Evolutionary conservation across 1,284 basidiomycete genomes (phyloP).

Genomic region (Tremellales sp.): DNA sequence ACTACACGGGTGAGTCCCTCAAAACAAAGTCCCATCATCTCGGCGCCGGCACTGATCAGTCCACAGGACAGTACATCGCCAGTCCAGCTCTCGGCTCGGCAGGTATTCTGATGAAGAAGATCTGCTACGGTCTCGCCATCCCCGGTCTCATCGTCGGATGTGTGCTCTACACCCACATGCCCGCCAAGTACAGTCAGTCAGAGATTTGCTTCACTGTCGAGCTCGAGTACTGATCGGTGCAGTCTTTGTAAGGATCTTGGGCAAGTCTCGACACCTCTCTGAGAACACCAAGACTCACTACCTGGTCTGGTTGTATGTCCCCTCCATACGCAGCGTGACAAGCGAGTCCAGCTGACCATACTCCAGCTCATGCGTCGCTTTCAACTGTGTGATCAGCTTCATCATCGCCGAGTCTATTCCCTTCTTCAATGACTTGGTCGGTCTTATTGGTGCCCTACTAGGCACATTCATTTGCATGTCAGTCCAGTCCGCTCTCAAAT

Average conservation of each 20-base stretch:
- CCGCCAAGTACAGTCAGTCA: slow-evolving; percentile 29
- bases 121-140: slow-evolving; percentile 46
- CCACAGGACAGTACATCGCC: slow-evolving; percentile 14
- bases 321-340: slow-evolving; percentile 52
- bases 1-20: slow-evolving; percentile 39
- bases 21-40: slow-evolving; percentile 19
- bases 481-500: slow-evolving; percentile 1
- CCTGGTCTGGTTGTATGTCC: slow-evolving; percentile 54
- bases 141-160: slow-evolving; percentile 33
- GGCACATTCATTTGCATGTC: slow-evolving; percentile 22
- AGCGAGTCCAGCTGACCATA: background rate
- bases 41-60: too few relatives aligned
- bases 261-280: slow-evolving; percentile 55
- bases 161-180: slow-evolving; percentile 17
- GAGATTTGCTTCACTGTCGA: slow-evolving; percentile 7
- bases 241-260: slow-evolving; percentile 19
- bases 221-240: background rate
- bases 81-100: slow-evolving; percentile 44
- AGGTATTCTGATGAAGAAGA: slow-evolving; percentile 43
- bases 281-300: slow-evolving; percentile 58
- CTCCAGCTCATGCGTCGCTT: slow-evolving; percentile 6
- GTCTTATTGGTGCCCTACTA: slow-evolving; percentile 27
- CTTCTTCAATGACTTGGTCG: slow-evolving; percentile 35
- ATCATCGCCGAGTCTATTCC: slow-evolving; percentile 29
- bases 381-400: slow-evolving; percentile 47